Evolutionary conservation across 2,329 filamentous ascomycete genomes (phyloP), one percentile per base, ranked within the genome.

Genomic region (Penicillium hesseltinei): DNA sequence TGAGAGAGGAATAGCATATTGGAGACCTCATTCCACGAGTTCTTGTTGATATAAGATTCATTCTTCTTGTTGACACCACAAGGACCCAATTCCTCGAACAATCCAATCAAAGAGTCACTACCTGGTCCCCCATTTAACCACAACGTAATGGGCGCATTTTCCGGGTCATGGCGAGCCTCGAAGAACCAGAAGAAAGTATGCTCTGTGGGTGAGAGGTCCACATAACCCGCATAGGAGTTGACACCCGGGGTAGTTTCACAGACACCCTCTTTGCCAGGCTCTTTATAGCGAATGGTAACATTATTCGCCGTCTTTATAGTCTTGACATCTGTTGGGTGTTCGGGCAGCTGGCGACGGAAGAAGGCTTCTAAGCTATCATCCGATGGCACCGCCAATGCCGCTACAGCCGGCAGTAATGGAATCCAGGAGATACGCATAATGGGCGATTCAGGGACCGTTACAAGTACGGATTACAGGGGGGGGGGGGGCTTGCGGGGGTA

Each of bases 1-100:
- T 87, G 84, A 53, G 82, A 83, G 51, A 88, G 75, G 71, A 86
- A 87, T 10, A 88, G 73, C 71, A 88, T 74, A 66, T 86, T 86
- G 36, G 80, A 82, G 27, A 80, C 79, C 58, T 84, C 80, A 63
- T 80, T 85, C 82, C 83, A 88, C 9, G 80, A 80, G 72, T 84
- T 82, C 5, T 82, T 82, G 66, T 88, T 88, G 67, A 79, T 70
- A 62, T 75, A 73, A 15, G 78, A 74, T 17, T 77, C 71, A 50
- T 77, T 73, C 31, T 75, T 71, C 54, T 77, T 72, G 38, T 78
- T 78, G 46, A 83, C 71, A 43, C 70, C 68, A 60, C 76, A 78
- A n/a, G 76, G 75, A 6, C 76, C 76, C 57, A 76, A 59, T 62
- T 78, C 75, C 66, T 77, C 69, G 44, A 77, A 77, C 42, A 77